Base-by-base conservation (phyloP, 768 basidiomycete species). In the Trametes cingulata region DNA sequence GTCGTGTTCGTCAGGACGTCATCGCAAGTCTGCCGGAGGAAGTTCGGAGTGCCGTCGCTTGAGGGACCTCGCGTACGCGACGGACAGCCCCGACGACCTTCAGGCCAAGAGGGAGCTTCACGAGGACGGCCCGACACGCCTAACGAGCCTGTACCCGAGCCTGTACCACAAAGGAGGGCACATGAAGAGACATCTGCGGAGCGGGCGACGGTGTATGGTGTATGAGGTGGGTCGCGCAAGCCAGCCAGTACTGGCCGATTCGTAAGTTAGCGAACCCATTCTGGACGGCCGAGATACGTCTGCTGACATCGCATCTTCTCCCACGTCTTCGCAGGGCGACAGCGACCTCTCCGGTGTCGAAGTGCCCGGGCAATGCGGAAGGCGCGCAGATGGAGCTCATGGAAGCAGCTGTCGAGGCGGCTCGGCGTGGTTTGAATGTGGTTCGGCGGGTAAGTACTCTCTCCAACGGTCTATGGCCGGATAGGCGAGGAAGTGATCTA, bases 301-400 rank as follows among this genome's bases (percentile, higher is more conserved):
- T 20, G n/a, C 46, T 39, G 20, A 37, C n/a, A 37, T 66, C 64
- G 0, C 70, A 68, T 58, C 29, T 36, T 68, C 69, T 39, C 52
- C 60, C 20, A 25, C 25, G 45, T 40, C 47, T 8, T 52, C 47
- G 9, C 33, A 47, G 13, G 47, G 41, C 1, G 52, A 50, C 15
- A 47, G 19, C 45, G 24, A 33, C 9, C 6, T 24, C 43, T 37
- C 67, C 60, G 52, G 71, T 24, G 75, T 78, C 58, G 65, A 99
- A 99, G 69, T 98, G 96, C 76, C 97, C 97, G 0, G 97, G 97
- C 0, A 98, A 98, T 70, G 93, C 94, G 2, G 96, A 99, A 49
- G 88, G 89, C 14, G 94, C 95, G 1, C 97, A 99, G 72, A 83
- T 80, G 37, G 97, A 98, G 75, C 86, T 98, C 81, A 96, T 97